Conservation (phyloP, 2,329 filamentous ascomycete genomes). For the Colletotrichum sp. region DNA sequence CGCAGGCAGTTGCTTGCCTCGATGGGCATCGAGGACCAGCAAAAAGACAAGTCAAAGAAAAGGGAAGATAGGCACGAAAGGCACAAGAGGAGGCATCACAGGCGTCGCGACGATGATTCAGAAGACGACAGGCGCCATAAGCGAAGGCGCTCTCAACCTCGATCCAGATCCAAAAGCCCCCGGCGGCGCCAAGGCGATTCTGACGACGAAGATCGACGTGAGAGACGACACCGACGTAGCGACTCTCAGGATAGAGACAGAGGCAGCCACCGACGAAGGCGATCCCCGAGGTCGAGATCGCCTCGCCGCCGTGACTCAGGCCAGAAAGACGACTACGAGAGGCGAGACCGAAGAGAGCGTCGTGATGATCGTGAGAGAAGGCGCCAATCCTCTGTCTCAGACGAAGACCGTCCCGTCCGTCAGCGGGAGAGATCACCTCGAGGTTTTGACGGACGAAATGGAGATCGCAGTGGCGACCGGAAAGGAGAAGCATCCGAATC, state of each 20-base stretch:
- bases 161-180: conserved; percentile 50
- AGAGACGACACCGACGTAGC: conserved; percentile 13
- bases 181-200: conserved; percentile 25
- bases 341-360: conserved; percentile 15
- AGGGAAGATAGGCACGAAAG: conserved; percentile 53
- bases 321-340: not conserved
- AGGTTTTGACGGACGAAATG: conserved; percentile 22
- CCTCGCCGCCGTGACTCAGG: conserved; percentile 17
- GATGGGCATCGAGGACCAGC: conserved; percentile 60
- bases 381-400: conserved; percentile 28
- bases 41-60: conserved; percentile 34
- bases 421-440: conserved; percentile 24
- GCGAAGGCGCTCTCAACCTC: conserved; percentile 41
- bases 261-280: conserved; percentile 15
- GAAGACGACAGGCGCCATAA: conserved; percentile 45
- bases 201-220: conserved; percentile 23
- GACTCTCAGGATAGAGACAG: conserved; percentile 18
- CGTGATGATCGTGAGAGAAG: conserved; percentile 35
- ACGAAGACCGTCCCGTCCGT: conserved; percentile 33
- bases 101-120: conserved; percentile 46
- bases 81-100: conserved; percentile 43
- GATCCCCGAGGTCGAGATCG: conserved; percentile 4
- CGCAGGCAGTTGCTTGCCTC: conserved; percentile 70
- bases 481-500: conserved; percentile 19
- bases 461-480: conserved; percentile 24